Evolutionary conservation across 1,284 basidiomycete species (phyloP), one percentile per base, ranked within the genome.

Genomic region (Leccinum pachyderme): DNA sequence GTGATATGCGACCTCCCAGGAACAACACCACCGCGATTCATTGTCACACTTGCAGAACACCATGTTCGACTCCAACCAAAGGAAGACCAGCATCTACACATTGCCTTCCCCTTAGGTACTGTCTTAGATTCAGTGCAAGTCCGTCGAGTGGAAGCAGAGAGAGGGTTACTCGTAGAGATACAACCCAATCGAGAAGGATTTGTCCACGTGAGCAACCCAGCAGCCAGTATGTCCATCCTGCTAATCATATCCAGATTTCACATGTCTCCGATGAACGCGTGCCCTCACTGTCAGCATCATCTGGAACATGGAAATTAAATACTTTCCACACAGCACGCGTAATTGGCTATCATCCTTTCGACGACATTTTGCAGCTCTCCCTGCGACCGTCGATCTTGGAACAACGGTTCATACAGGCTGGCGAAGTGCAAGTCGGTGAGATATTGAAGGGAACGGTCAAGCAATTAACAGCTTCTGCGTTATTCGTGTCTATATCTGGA

Each of bases 191-290:
- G 89, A 12, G 79, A 86, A 59, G 95, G 91, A 8, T 95, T 95
- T 69, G 82, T 92, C 43, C 95, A 97, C 72, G 93, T 95, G 61
- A 64, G 89, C 76, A 47, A 48, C 28, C 3, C 24, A 3, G 33
- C 39, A 24, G 25, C 13, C 46, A 18, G 35, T 27, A 8, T n/a
- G 49, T 49, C 49, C 12, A 28, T 53, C 31, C 7, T 47, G 51
- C 54, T 61, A 44, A 61, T 44, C 48, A 52, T 2, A 11, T 32
- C 11, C 62, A 95, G 93, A 98, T 98, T 65, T 98, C 96, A 11
- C 93, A 95, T 70, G 81, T 91, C 27, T 90, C 94, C 15, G 95
- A 99, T 70, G 93, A 95, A 52, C 93, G 95, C 67, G 78, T 95
- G 27, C 83, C 90, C 11, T 81, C 86, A 7, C 76, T 98, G 9